Evolutionary conservation across 441 rosid genomes (phyloP).

Genomic region (Isatis lusitanica): DNA sequence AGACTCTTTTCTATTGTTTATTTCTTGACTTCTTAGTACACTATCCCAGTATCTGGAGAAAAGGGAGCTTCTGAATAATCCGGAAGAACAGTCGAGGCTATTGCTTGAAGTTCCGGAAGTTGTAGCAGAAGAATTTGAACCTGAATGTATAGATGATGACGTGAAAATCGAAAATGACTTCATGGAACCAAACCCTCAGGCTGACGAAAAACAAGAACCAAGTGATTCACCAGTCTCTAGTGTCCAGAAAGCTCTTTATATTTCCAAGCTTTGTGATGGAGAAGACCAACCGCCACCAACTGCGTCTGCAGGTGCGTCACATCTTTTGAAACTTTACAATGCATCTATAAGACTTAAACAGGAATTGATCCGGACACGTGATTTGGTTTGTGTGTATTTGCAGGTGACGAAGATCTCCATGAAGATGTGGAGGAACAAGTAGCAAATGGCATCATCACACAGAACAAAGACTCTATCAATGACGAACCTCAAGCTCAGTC

Average conservation of each 20-base stretch:
- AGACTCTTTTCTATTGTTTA: constrained; percentile 10
- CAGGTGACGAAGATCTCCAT: constrained; percentile 11
- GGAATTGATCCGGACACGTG: neutral
- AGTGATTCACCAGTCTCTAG: constrained; percentile 1
- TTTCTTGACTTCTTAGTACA: constrained; percentile 61
- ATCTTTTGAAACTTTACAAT: constrained; percentile 10
- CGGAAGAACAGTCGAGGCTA: constrained; percentile 56
- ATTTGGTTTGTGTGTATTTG: neutral
- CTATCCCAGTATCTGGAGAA: constrained; percentile 66
- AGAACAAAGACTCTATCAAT: neutral
- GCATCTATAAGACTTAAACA: neutral
- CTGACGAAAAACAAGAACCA: constrained; percentile 6
- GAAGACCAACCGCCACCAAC: constrained; percentile 31
- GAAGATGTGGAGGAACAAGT: neutral
- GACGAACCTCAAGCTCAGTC: constrained; percentile 2
- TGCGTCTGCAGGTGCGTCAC: constrained; percentile 38
- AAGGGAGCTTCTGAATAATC: constrained; percentile 57
- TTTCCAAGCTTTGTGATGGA: neutral
- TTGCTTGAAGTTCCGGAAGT: constrained; percentile 63
- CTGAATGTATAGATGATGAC: constrained; percentile 28
- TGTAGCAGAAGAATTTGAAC: constrained; percentile 59
- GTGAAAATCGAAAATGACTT: neutral
- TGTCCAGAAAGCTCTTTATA: neutral
- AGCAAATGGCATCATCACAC: neutral
- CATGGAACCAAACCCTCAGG: neutral